Conservation (phyloP, 1,284 basidiomycete genomes). For the Trichosporon coremiiforme region DNA sequence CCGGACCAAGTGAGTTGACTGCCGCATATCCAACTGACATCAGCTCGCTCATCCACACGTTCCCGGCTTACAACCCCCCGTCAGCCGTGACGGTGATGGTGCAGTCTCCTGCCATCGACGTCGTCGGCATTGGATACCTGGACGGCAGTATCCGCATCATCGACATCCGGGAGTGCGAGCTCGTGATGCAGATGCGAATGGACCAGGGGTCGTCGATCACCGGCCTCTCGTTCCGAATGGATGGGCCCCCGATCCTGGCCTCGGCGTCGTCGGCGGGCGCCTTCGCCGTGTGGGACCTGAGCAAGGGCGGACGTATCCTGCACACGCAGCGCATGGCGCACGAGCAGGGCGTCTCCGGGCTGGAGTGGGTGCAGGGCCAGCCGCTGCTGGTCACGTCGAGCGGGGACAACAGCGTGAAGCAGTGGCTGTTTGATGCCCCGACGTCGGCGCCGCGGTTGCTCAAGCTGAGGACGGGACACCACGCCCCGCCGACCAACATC, state of each 20-base stretch:
- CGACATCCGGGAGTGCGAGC: conserved; percentile 86
- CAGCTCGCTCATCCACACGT: conserved; percentile 59
- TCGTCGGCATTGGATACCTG: conserved; percentile 85
- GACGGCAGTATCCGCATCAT: conserved; percentile 86
- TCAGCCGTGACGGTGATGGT: conserved; percentile 72
- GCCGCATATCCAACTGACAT: conserved; percentile 30
- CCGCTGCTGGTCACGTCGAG: conserved; percentile 83
- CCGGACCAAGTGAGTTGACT: conserved; percentile 64
- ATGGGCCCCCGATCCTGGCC: conserved; percentile 82
- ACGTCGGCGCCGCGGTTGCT: conserved; percentile 80
- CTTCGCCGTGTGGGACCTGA: conserved; percentile 87
- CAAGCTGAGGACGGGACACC: conserved; percentile 90
- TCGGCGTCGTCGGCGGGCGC: conserved; percentile 83
- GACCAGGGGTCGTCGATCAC: conserved; percentile 67
- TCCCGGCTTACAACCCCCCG: conserved; percentile 54
- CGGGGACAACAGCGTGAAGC: conserved; percentile 93
- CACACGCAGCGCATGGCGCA: conserved; percentile 85
- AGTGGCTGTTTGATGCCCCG: conserved; percentile 97
- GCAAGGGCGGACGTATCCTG: conserved; percentile 73
- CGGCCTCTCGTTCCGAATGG: conserved; percentile 81
- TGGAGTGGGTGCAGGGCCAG: conserved; percentile 89
- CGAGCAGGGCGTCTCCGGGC: conserved; percentile 72
- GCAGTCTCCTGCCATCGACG: conserved; percentile 94
- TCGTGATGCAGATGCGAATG: conserved; percentile 84
- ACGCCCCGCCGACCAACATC: conserved; percentile 85